Base-by-base conservation (phyloP, 1,139 yeast species). In the Kluyveromyces sp. region DNA sequence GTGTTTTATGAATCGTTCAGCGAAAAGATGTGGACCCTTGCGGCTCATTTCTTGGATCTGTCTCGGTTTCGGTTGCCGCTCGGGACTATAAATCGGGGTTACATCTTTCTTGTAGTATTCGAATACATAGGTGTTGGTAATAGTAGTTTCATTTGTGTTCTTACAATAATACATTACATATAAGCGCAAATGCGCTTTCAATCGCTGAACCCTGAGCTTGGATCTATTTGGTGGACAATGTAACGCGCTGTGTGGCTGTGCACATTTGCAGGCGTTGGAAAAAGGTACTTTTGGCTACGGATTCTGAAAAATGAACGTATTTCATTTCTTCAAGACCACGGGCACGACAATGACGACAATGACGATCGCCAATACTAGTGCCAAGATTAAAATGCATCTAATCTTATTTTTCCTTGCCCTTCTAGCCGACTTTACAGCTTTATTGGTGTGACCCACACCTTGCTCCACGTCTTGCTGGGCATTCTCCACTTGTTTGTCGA, bases 401-500 rank as follows among this genome's bases (percentile, higher is more conserved):
- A 87, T 76, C 74, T 79, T 88, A 83, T 88, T 88, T 66, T 73
- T 86, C 73, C 98, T 81, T 43, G 95, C 94, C 57, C 85, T 83
- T 65, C 81, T 80, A 42, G 98, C 98, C 62, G 81, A 78, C 54
- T 75, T 78, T 47, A 87, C 89, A 13, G 98, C 99, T 66, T 84
- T 82, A 61, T 83, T 78, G 45, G 95, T 88, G 67, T 94, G 95
- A 15, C 94, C 95, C 36, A 88, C 87, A 65, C 97, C 99, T 63
- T 82, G 81, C 69, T 89, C 96, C 56, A 92, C 79, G 64, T 92
- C 95, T 49, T 78, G 81, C 66, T 88, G 96, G 31, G 96, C 97
- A 45, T 74, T 74, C 44, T 73, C 79, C 46, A 89, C 86, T 58
- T 86, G 84, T 54, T 84, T 80, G 63, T 86, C 89, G 56, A 88